A percentile compares a stretch with the other conserved stretches of the same genome.
Evolutionary conservation across 805 yeast species (phyloP).

Genomic region (Metschnikowia vanudenii): DNA sequence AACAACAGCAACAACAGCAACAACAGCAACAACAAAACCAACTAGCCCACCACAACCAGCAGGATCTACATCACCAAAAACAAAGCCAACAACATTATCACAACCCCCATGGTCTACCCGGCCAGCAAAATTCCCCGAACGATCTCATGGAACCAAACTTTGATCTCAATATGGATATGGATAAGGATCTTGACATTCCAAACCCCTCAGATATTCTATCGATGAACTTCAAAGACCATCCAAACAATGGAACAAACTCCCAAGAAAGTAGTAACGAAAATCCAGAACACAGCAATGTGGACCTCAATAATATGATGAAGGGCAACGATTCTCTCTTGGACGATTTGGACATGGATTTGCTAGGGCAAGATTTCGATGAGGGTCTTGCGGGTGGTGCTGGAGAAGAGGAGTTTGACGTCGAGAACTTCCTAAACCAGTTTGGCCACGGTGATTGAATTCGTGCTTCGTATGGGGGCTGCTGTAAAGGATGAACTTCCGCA

Average conservation of each 20-base stretch:
- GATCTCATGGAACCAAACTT: slow-evolving; percentile 26
- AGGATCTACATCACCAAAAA: slow-evolving; percentile 3
- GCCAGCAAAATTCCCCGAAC: not conserved
- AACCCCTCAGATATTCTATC: slow-evolving; percentile 35
- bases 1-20: too few species aligned
- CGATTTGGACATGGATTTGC: slow-evolving; percentile 41
- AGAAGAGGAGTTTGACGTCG: slow-evolving; percentile 47
- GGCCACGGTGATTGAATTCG: slow-evolving; percentile 35
- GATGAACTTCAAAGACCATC: slow-evolving; percentile 25
- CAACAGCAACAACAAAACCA: slow-evolving; percentile 3
- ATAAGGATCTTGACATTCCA: slow-evolving; percentile 24
- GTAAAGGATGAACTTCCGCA: too few species aligned
- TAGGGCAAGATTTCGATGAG: slow-evolving; percentile 34
- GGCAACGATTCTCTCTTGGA: slow-evolving; percentile 42
- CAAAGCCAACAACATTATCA: slow-evolving; percentile 2
- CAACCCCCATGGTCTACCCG: not conserved
- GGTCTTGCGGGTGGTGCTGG: slow-evolving; percentile 19
- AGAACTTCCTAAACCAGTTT: slow-evolving; percentile 43
- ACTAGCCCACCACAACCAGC: slow-evolving; percentile 11
- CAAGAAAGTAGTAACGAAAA: not conserved
- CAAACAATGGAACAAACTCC: not conserved
- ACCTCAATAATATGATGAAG: slow-evolving; percentile 32
- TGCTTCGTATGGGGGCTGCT: too few species aligned
- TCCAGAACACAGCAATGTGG: slow-evolving; percentile 3
- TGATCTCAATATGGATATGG: slow-evolving; percentile 27